Evolutionary conservation across 441 rosid species (phyloP).

Genomic region (Aquilaria agallochum): DNA sequence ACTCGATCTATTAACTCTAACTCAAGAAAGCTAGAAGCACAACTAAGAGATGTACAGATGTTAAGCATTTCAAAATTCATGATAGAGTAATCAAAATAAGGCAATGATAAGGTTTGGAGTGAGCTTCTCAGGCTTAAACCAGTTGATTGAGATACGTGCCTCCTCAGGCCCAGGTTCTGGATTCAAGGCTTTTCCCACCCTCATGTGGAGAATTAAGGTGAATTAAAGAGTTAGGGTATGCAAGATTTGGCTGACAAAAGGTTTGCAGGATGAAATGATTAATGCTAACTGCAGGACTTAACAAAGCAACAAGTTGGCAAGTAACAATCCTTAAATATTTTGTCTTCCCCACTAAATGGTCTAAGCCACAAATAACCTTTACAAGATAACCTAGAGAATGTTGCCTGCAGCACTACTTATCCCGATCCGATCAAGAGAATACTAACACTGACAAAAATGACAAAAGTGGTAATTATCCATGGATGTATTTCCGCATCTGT

Average conservation of each 20-base stretch:
- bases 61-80: too few species aligned
- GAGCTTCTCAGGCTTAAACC: too few species aligned
- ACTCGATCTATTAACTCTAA: too few species aligned
- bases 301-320: background rate
- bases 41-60: too few species aligned
- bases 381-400: background rate
- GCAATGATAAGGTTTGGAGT: too few species aligned
- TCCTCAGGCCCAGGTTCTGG: too few species aligned
- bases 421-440: background rate
- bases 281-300: background rate
- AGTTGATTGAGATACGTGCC: too few species aligned
- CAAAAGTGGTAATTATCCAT: conserved; percentile 29
- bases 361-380: background rate
- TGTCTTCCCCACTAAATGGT: background rate
- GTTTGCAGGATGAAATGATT: background rate
- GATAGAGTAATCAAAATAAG: too few species aligned
- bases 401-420: background rate
- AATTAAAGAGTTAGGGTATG: too few species aligned
- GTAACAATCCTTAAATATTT: background rate
- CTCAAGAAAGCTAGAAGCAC: too few species aligned
- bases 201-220: too few species aligned
- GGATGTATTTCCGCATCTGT: conserved; percentile 37
- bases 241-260: background rate
- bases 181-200: too few species aligned
- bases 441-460: conserved; percentile 25